Base-by-base conservation (phyloP, 1,284 basidiomycete species). In the Earliella scabrosa region DNA sequence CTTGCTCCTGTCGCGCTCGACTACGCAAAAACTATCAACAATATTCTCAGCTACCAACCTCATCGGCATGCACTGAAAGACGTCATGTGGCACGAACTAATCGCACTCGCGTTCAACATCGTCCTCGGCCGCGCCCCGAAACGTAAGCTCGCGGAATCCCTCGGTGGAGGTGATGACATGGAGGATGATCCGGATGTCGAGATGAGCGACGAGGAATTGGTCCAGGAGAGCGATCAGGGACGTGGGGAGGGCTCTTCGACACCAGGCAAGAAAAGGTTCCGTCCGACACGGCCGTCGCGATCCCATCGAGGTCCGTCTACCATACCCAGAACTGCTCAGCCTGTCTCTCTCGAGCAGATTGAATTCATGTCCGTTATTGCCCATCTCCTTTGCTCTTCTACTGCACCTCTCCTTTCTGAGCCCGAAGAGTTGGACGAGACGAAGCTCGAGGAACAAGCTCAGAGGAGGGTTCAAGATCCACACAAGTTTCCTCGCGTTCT, bases 21-120 rank as follows among this genome's bases (percentile, higher is more conserved):
- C 69, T 97, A 95, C 69, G 78, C 89, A 56, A 95, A 96, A 69
- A 81, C 90, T 0, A 77, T 97, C 32, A 82, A 84, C 38, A 77
- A 77, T 45, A 68, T 92, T 2, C 75, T 94, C 40, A 74, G 75
- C 47, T 88, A 86, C 68, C 72, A 75, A 2, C 88, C 92, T 0
- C 95, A 98, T 71, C 77, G 95, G 47, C 88, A 95, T 29, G 85
- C 90, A 63, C 69, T 97, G 52, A 84, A 86, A 9, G 75, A 79
- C 14, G 72, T 76, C 0, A 75, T 71, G 38, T 98, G 96, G 96
- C 71, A 86, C 9, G 73, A 74, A 20, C 72, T 93, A 24, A 82
- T 90, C 35, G 81, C 84, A 45, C 72, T 93, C 32, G 86, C 85
- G 50, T 95, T 95, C 76, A 90, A 93, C 58, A 82, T 85, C 2